Base-by-base conservation (phyloP, 1,284 basidiomycete species). In the Pascua guehoae region DNA sequence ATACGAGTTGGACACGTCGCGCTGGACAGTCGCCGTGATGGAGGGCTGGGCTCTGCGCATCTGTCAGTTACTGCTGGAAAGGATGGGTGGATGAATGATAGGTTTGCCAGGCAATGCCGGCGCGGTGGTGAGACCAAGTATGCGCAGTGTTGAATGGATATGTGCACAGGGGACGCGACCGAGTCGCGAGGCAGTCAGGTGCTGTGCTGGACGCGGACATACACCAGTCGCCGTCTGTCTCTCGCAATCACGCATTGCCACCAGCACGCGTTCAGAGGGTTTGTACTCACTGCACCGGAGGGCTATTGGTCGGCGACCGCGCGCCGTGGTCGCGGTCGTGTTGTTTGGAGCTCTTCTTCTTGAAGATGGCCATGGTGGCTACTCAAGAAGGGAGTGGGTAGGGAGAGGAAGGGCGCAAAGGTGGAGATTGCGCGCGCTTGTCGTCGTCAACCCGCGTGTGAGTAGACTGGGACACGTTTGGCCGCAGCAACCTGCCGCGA, bases 311-410 rank as follows among this genome's bases (percentile, higher is more conserved):
- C n/a, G 62, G 62, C 16, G 62, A 63, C 14, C 62, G 58, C 39
- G 58, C 55, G 50, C 58, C 58, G 24, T 55, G 41, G 11, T 58
- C 62, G 47, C 62, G 62, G 42, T 60, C 56, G 32, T 32, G 24
- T 32, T 32, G 24, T 32, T 56, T 55, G 44, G 50, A 57, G 47
- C 53, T 54, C 54, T 63, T 63, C 56, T 63, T 63, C 49, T 63
- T 63, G 47, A 63, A 63, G 58, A 63, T 63, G 41, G 62, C 62
- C 62, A 63, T 63, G 54, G 39, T 55, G 53, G 52, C 15, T 14
- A 9, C 43, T 11, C 16, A 46, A 14, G 44, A 17, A 11, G 44
- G 44, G 43, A 41, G 40, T 41, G 40, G 40, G 9, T 44, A 4
- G 24, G 42, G 42, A 15, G n/a, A 43, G 24, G 5, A 32, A 42